Percentiles rank a stretch among this genome's conserved stretches.
These are phyloP conservation scores for Penicillium ochrochloron DNA, from an alignment of 495 filamentous ascomycete species.

Conservation along the genomic window DNA sequence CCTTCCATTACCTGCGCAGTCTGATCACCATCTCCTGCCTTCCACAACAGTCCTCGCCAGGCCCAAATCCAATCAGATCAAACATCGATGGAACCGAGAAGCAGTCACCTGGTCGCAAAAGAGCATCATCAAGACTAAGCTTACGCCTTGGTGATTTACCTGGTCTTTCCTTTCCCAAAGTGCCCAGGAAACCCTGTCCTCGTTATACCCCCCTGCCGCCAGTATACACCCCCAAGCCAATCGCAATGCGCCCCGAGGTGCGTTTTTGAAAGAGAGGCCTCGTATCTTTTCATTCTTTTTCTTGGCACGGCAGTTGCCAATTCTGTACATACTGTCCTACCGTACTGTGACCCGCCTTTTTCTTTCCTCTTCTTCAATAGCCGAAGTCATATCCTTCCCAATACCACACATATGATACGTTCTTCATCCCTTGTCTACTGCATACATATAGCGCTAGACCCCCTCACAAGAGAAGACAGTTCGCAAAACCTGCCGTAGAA, in stretches of 20 bases:
- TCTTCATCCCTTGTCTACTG: neutral
- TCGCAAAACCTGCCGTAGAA: neutral
- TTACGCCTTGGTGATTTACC: slow-evolving; percentile 25
- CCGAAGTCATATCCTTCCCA: neutral
- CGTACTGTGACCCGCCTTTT: neutral
- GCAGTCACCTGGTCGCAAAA: slow-evolving; percentile 16
- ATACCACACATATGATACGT: neutral
- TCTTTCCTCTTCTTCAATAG: neutral
- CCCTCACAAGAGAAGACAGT: neutral
- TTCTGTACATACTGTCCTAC: slow-evolving; percentile 1
- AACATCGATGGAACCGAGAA: neutral
- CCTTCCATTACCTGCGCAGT: slow-evolving; percentile 33
- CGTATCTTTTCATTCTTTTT: neutral
- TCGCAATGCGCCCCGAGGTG: slow-evolving; percentile 28
- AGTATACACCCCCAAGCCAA: slow-evolving; percentile 17
- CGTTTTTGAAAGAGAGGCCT: slow-evolving; percentile 21
- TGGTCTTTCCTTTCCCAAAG: slow-evolving; percentile 13
- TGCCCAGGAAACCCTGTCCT: slow-evolving; percentile 17
- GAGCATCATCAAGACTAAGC: slow-evolving; percentile 29
- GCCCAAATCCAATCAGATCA: slow-evolving; percentile 6
- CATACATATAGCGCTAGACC: neutral
- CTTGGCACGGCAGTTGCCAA: neutral
- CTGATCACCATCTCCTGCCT: slow-evolving; percentile 32
- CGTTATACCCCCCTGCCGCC: slow-evolving; percentile 33
- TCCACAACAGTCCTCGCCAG: slow-evolving; percentile 11